Evolutionary conservation across 768 basidiomycete species (phyloP).

Genomic region (Brasilioporus rufonigricans): DNA sequence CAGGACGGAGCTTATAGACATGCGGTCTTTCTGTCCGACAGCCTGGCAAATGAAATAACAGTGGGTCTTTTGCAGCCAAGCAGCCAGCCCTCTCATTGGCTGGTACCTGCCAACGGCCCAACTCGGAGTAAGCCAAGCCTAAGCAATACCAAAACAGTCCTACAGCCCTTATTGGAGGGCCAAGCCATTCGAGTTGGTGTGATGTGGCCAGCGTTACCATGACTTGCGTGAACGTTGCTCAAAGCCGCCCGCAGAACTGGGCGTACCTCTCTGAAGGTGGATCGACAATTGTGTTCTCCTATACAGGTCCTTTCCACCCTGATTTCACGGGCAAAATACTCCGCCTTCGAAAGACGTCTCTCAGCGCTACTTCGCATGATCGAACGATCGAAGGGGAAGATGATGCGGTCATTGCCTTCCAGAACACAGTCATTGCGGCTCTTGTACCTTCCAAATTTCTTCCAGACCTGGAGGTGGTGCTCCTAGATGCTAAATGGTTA

Average conservation of each 20-base stretch:
- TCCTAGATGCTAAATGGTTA: slow-evolving; percentile 56
- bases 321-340: slow-evolving; percentile 65
- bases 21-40: too few species aligned
- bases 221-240: slow-evolving; percentile 16
- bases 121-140: too few species aligned
- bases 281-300: slow-evolving; percentile 86
- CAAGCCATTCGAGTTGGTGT: too few species aligned
- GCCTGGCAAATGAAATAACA: too few species aligned
- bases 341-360: slow-evolving; percentile 64
- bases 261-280: slow-evolving; percentile 90
- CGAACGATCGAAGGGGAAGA: slow-evolving; percentile 34
- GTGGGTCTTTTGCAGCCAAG: too few species aligned
- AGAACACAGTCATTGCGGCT: slow-evolving; percentile 57
- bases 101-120: too few species aligned
- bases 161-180: too few species aligned
- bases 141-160: too few species aligned
- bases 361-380: slow-evolving; percentile 11
- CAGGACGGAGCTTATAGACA: background rate
- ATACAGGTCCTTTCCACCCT: slow-evolving; percentile 53
- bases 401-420: slow-evolving; percentile 52
- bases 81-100: too few species aligned
- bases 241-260: slow-evolving; percentile 58
- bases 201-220: slow-evolving; percentile 1
- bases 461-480: slow-evolving; percentile 52
- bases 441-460: slow-evolving; percentile 63